Evolutionary conservation across 495 filamentous ascomycete species (phyloP), one percentile per base, ranked within the genome.

Genomic region (Apiosordaria backusii): DNA sequence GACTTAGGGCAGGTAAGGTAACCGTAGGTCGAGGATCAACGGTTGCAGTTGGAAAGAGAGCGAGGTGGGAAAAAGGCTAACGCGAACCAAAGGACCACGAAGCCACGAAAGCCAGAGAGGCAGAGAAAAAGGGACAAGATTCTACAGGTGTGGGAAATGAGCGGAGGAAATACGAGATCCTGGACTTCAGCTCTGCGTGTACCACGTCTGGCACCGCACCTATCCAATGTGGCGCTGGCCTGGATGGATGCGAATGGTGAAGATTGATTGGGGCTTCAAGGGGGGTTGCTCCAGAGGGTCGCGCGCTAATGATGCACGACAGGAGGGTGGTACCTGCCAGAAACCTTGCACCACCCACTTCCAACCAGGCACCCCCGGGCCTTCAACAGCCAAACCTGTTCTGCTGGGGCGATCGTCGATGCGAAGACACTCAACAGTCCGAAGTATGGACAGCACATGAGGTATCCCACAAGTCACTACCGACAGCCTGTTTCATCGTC

Each of bases 271-370:
- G 57, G 57, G 35, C 35, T 15, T 45, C 35, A 45, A 2, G 35
- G 35, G 35, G 35, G 5, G 35, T 13, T 45, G 35, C 35, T 45
- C 35, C 35, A 45, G 35, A 45, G 35, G 35, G 35, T 45, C 35
- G 35, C 6, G 35, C 35, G 35, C 35, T 45, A 45, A 45, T 45
- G 35, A 18, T 45, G 35, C 35, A 45, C 35, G 35, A 45, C 35
- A 45, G 35, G 35, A 45, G 35, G 53, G 53, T 21, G 53, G 53
- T 55, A 55, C 53, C 53, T 55, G 53, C n/a, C 53, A 55, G 53
- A 55, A 55, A 55, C 53, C 53, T 24, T 55, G 53, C 22, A 21
- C 53, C 53, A 55, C 53, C 53, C 53, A 21, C 35, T 45, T 45
- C 19, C 19, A 57, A 24, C 19, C 23, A 24, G 53, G 23, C 19